Evolutionary conservation across 352 stramenopile species (phyloP).

Genomic region (Globisporangium solare): DNA sequence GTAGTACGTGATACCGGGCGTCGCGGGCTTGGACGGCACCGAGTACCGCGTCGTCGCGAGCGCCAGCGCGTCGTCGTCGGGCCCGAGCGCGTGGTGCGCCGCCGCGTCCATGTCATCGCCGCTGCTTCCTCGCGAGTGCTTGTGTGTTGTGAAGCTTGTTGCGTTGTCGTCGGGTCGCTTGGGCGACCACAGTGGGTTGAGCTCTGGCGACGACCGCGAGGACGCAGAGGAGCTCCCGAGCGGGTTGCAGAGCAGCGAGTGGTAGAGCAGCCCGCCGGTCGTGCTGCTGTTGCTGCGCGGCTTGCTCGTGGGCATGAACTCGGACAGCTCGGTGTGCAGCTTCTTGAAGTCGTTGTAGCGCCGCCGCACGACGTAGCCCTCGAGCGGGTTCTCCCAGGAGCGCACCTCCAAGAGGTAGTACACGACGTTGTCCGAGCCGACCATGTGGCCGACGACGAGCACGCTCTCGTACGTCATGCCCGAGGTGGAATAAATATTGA

Average conservation of each 20-base stretch:
- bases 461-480: slow-evolving; percentile 70
- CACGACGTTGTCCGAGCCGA: slow-evolving; percentile 59
- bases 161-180: slow-evolving; percentile 22
- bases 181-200: slow-evolving; percentile 52
- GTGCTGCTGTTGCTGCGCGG: slow-evolving; percentile 16
- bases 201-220: slow-evolving; percentile 18
- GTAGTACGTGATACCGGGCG: slow-evolving; percentile 29
- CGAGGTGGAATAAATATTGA: slow-evolving; percentile 65
- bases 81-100: neutral
- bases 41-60: slow-evolving; percentile 10
- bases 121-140: slow-evolving; percentile 12
- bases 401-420: slow-evolving; percentile 77
- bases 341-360: slow-evolving; percentile 74
- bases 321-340: slow-evolving; percentile 48
- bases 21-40: neutral
- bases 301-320: slow-evolving; percentile 42
- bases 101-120: slow-evolving; percentile 4
- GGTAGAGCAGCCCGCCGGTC: slow-evolving; percentile 27
- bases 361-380: slow-evolving; percentile 74
- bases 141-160: slow-evolving; percentile 16
- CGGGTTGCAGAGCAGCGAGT: slow-evolving; percentile 51
- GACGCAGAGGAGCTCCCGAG: slow-evolving; percentile 13
- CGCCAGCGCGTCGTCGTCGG: neutral
- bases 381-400: slow-evolving; percentile 63
- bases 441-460: slow-evolving; percentile 59